phyloP scores from a whole-genome alignment of 169 alveolate genomes.

The Toxoplasma gondii region DNA sequence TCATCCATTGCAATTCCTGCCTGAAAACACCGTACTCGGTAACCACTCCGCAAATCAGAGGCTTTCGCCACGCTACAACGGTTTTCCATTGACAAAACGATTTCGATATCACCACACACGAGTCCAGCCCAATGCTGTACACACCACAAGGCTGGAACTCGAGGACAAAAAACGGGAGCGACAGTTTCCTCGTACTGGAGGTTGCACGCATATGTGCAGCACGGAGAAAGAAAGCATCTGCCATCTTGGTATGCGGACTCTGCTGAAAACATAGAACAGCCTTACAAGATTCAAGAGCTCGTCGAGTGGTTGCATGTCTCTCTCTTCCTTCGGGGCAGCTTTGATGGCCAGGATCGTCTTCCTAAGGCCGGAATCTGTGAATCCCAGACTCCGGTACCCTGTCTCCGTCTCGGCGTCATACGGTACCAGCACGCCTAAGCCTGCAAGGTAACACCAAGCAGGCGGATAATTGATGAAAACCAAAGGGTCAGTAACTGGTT shows the following conservation, averaged over 20 bases:
- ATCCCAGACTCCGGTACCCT: slow-evolving; percentile 37
- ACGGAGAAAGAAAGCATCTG: too few species aligned
- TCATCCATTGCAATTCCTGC: slow-evolving; percentile 54
- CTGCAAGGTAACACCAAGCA: not conserved
- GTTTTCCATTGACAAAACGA: not conserved
- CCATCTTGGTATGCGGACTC: too few species aligned
- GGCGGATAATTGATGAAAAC: not conserved
- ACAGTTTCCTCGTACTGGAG: too few species aligned
- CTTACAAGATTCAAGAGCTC: slow-evolving; percentile 37
- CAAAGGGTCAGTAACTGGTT: too few species aligned
- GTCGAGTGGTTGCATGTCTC: slow-evolving; percentile 28
- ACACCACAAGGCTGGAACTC: too few species aligned
- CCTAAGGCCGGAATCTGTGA: not conserved
- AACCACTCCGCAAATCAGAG: not conserved
- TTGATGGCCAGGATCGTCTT: not conserved
- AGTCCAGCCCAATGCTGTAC: too few species aligned
- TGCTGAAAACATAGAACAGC: too few species aligned
- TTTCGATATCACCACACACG: too few species aligned
- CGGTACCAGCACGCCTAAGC: slow-evolving; percentile 36
- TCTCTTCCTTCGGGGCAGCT: not conserved
- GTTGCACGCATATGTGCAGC: too few species aligned
- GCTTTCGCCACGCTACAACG: not conserved
- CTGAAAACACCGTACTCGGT: not conserved
- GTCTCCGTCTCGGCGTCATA: slow-evolving; percentile 34
- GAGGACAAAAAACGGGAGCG: too few species aligned